Evolutionary conservation across 768 basidiomycete species (phyloP), one percentile per base, ranked within the genome.

Genomic region (Butyriboletus loyo): DNA sequence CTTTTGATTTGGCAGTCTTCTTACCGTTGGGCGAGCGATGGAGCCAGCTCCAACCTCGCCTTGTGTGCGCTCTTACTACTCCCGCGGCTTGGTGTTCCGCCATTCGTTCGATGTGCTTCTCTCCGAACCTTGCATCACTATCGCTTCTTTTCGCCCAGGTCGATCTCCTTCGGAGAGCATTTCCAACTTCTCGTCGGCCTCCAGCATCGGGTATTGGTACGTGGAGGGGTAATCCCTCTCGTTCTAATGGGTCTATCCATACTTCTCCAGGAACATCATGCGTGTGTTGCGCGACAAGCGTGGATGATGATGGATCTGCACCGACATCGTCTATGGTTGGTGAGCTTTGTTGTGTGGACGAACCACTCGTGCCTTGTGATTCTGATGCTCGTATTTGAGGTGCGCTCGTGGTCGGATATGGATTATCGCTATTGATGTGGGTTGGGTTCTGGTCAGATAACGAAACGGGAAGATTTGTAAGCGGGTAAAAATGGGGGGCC

Each of bases 231-330:
- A 91, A 66, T 0, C 88, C 88, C 35, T 81, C 83, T 43, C 75
- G 79, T 66, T 91, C 89, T 43, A 77, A 66, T 0, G 80, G 77
- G 49, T 81, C 81, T 58, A 89, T 84, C 63, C 76, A 86, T 43
- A 72, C 74, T 35, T 77, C 76, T 35, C 79, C 82, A 0, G 80
- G 80, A 5, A 82, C 69, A 15, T 72, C 58, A 34, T 68, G 71
- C 1, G 71, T 70, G 56, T 65, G 67, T 14, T 57, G 45, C 7
- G 47, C 59, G 8, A 64, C 62, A 10, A 62, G 59, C 1, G 64
- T 60, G 28, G 48, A 42, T 24, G 52, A 49, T 3, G 60, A 60
- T 7, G 49, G 54, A 36, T 17, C 38, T 10, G 19, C 7, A 27
- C 48, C 31, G 15, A 40, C 21, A 24, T 49, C 45, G 15, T 40